Evolutionary conservation across 2,329 filamentous ascomycete species (phyloP).

Genomic region (Alternaria atra): DNA sequence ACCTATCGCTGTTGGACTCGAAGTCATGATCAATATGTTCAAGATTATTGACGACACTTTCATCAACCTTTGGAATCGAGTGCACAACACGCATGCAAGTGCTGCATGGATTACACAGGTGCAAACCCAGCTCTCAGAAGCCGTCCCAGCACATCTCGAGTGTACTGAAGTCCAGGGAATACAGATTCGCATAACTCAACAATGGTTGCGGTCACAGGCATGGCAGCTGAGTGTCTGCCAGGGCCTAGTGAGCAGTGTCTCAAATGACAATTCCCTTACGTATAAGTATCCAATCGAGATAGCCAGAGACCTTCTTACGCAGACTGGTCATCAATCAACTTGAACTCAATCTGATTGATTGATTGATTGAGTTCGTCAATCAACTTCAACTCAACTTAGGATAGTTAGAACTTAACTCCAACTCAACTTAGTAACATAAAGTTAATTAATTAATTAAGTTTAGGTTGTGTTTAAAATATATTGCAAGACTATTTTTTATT

Average conservation of each 20-base stretch:
- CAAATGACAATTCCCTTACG: constrained; percentile 67
- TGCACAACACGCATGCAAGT: constrained; percentile 55
- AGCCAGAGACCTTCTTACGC: constrained; percentile 69
- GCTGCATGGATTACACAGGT: constrained; percentile 58
- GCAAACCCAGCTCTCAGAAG: constrained; percentile 61
- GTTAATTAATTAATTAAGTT: too few relatives aligned
- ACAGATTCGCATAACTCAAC: constrained; percentile 73
- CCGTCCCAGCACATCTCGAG: constrained; percentile 65
- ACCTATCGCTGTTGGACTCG: constrained; percentile 66
- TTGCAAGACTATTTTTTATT: too few relatives aligned
- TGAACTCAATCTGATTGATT: too few relatives aligned
- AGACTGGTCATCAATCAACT: too few relatives aligned
- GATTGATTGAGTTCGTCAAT: too few relatives aligned
- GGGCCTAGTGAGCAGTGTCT: constrained; percentile 68
- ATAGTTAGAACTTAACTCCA: too few relatives aligned
- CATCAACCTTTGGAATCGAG: constrained; percentile 71
- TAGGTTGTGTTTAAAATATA: too few relatives aligned
- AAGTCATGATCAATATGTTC: constrained; percentile 68
- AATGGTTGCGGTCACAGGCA: constrained; percentile 76
- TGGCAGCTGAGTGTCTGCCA: constrained; percentile 76
- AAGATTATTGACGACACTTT: constrained; percentile 71
- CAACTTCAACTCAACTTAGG: too few relatives aligned
- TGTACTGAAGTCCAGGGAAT: constrained; percentile 72
- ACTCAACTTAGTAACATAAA: too few relatives aligned
- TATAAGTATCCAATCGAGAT: constrained; percentile 70